Percentiles rank a stretch among this genome's conserved stretches.
These are phyloP conservation scores for Ormosia emarginata DNA, from an alignment of 306 rosid genomes.

Conservation along the genomic window DNA sequence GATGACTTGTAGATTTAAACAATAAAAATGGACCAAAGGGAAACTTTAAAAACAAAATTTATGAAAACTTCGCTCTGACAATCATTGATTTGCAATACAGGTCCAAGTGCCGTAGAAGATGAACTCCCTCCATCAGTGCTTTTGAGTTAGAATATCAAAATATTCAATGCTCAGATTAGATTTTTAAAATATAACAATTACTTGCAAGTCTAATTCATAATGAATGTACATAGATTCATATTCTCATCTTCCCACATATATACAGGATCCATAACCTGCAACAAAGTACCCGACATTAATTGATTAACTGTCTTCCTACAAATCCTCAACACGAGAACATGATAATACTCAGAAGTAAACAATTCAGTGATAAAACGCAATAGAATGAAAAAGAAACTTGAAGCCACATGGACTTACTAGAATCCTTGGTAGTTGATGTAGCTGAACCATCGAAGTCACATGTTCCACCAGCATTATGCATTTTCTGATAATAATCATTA, in stretches of 20 bases:
- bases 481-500: slow-evolving; percentile 79
- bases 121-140: slow-evolving; percentile 38
- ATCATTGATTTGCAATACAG: slow-evolving; percentile 26
- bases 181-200: neutral
- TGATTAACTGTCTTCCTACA: neutral
- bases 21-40: neutral
- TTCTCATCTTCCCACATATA: slow-evolving; percentile 76
- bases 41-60: neutral
- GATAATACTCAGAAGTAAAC: neutral
- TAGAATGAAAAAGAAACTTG: neutral
- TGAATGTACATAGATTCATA: neutral
- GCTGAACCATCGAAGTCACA: slow-evolving; percentile 89
- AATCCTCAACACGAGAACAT: neutral
- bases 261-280: slow-evolving; percentile 86
- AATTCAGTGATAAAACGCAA: neutral
- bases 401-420: slow-evolving; percentile 59
- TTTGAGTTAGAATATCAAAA: slow-evolving; percentile 45
- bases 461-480: slow-evolving; percentile 71
- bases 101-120: slow-evolving; percentile 48
- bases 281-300: neutral
- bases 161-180: neutral
- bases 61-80: slow-evolving; percentile 11
- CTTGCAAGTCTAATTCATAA: neutral
- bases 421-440: slow-evolving; percentile 47
- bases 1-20: neutral